Evolutionary conservation across 352 stramenopile species (phyloP), one percentile per base, ranked within the genome.

Genomic region (Peronospora belbahrii): DNA sequence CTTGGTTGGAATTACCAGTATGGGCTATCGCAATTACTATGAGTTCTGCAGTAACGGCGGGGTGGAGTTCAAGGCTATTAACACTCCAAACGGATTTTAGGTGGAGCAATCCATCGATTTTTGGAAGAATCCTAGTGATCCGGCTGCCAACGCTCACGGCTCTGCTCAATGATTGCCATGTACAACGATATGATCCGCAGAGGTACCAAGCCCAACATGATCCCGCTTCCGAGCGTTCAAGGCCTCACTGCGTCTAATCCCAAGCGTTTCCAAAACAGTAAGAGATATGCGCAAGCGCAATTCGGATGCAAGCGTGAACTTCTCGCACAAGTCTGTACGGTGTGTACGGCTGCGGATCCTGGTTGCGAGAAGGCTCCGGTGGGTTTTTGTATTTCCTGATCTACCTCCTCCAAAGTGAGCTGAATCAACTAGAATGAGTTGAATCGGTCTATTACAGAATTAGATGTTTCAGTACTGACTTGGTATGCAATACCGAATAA

Each of bases 1-100:
- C 27, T 65, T 87, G 18, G 72, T 87, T 2, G 74, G 74, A 7
- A 87, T 87, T 59, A 89, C 74, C 0, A 67, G 44, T 1, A 69
- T 87, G 58, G 36, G 62, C 17, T 85, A 68, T 50, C 36, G 36
- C 7, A 60, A 80, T 49, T 88, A 83, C 60, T 42, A 43, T 1
- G 64, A 85, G 48, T 88, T 85, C 36, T 88, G 76, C 37, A 22
- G 62, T 11, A 67, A 62, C 19, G 72, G 70, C 9, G 62, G 61
- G 0, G 52, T 83, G 6, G 73, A 88, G 53, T 85, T 76, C 49
- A 64, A 67, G 24, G 61, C 59, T 14, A 19, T 8, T 4, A 62
- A 78, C 2, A 46, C 52, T n/a, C 52, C 43, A 3, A 24, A 52
- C 81, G 72, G 35, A 8, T 42, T 42, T 25, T 20, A 58, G 1